Conservation (phyloP, 1,284 basidiomycete genomes). For the Xanthoconium separans region DNA sequence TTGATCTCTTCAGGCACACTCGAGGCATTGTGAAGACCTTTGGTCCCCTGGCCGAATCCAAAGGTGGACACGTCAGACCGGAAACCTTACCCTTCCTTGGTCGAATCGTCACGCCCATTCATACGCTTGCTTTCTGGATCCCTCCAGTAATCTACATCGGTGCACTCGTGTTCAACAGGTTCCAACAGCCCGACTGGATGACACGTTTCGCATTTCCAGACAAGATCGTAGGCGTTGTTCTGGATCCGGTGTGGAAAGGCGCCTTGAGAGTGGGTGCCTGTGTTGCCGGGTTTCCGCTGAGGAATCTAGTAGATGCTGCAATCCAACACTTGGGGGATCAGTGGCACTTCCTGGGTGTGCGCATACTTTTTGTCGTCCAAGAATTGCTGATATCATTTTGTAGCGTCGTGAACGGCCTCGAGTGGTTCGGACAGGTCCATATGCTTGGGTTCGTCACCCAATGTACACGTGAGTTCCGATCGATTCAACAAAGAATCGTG, state of each 20-base stretch:
- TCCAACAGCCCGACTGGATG: not conserved
- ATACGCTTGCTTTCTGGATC: not conserved
- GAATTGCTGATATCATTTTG: not conserved
- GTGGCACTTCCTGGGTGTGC: not conserved
- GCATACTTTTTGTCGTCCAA: not conserved
- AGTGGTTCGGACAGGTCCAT: not conserved
- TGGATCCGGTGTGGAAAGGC: not conserved
- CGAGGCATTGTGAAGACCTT: not conserved
- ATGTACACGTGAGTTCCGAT: not conserved
- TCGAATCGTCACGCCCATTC: not conserved
- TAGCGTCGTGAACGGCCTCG: not conserved
- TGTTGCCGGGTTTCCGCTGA: not conserved
- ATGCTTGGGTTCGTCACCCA: not conserved
- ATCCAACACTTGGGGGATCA: not conserved
- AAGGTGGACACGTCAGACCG: not conserved
- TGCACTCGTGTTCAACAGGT: not conserved
- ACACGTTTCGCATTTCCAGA: not conserved
- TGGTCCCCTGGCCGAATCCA: not conserved
- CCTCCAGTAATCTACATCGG: not conserved
- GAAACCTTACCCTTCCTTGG: not conserved
- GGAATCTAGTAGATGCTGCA: not conserved
- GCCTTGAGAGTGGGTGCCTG: not conserved
- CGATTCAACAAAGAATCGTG: not conserved
- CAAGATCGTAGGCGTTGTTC: not conserved
- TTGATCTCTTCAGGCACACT: not conserved